Evolutionary conservation across 2,329 filamentous ascomycete genomes (phyloP).

Genomic region (Curvularia lunata): DNA sequence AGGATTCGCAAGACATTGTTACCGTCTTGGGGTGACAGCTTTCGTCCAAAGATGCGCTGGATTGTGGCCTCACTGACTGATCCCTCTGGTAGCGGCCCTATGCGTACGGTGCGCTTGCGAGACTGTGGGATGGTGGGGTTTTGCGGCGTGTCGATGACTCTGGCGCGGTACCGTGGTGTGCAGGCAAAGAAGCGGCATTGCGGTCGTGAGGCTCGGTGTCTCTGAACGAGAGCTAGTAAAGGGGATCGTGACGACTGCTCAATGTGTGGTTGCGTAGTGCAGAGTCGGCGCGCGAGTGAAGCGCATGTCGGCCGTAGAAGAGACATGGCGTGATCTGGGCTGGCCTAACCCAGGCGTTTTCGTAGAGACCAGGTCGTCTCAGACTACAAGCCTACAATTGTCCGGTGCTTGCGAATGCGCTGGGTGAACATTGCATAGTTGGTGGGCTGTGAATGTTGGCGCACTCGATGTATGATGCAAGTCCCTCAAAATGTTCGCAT

Average conservation of each 20-base stretch:
- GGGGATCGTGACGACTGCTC: conserved; percentile 26
- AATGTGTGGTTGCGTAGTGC: conserved; percentile 24
- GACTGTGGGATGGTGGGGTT: conserved; percentile 28
- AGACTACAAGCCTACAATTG: background rate
- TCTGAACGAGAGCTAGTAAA: conserved; percentile 32
- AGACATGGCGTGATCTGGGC: conserved; percentile 32
- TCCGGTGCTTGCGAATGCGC: background rate
- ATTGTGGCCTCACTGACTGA: conserved; percentile 34
- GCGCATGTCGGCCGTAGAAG: conserved; percentile 38
- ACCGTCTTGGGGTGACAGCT: conserved; percentile 36
- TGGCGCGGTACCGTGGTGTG: conserved; percentile 31
- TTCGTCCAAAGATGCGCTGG: conserved; percentile 41
- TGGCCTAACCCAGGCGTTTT: conserved; percentile 7
- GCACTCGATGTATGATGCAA: conserved; percentile 9
- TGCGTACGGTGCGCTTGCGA: conserved; percentile 40
- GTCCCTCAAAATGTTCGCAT: conserved; percentile 12
- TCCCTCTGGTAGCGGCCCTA: conserved; percentile 42
- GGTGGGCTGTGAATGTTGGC: conserved; percentile 7
- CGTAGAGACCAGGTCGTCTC: background rate
- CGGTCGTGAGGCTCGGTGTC: conserved; percentile 14
- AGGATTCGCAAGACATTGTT: conserved; percentile 49
- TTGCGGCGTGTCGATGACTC: conserved; percentile 34
- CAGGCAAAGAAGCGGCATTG: conserved; percentile 36
- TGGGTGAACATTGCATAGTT: conserved; percentile 15
- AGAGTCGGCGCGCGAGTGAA: conserved; percentile 41